phyloP scores from a whole-genome alignment of 352 stramenopile genomes.

The Phytophthora litchii region DNA sequence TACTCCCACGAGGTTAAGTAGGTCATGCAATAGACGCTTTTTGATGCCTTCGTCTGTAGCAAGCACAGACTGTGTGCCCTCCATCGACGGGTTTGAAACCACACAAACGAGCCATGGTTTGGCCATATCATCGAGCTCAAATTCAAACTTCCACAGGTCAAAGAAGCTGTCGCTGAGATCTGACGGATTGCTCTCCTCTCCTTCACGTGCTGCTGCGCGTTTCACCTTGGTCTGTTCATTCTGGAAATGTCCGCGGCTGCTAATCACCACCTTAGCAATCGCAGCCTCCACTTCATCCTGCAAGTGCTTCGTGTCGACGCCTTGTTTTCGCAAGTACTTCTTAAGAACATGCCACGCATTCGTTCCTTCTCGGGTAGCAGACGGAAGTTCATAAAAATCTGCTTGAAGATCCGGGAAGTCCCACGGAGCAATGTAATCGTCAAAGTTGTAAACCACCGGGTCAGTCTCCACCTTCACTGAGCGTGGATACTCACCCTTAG shows the following conservation, averaged over 20 bases:
- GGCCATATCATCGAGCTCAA: constrained; percentile 93
- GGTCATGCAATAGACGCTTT: constrained; percentile 61
- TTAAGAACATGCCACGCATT: constrained; percentile 78
- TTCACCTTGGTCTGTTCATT: constrained; percentile 51
- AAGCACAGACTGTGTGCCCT: constrained; percentile 50
- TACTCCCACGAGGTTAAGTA: constrained; percentile 73
- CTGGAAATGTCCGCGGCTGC: constrained; percentile 63
- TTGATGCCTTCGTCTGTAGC: constrained; percentile 77
- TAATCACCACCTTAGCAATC: constrained; percentile 66
- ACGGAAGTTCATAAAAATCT: constrained; percentile 72
- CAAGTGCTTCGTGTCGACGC: constrained; percentile 66
- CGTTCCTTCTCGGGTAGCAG: constrained; percentile 47
- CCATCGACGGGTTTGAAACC: constrained; percentile 68
- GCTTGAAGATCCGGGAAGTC: constrained; percentile 68
- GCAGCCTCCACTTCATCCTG: constrained; percentile 71
- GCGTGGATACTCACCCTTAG: constrained; percentile 64
- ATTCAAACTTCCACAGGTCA: constrained; percentile 95
- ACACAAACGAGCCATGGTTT: constrained; percentile 96
- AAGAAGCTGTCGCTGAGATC: constrained; percentile 87
- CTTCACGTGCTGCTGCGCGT: constrained; percentile 32
- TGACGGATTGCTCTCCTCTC: constrained; percentile 31
- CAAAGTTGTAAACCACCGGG: constrained; percentile 62
- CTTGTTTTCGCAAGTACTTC: constrained; percentile 57
- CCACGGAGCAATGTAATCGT: constrained; percentile 74
- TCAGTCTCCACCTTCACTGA: constrained; percentile 48